These are phyloP conservation scores for Candida germanica DNA, from an alignment of 805 yeast genomes.

Conservation along the genomic window DNA sequence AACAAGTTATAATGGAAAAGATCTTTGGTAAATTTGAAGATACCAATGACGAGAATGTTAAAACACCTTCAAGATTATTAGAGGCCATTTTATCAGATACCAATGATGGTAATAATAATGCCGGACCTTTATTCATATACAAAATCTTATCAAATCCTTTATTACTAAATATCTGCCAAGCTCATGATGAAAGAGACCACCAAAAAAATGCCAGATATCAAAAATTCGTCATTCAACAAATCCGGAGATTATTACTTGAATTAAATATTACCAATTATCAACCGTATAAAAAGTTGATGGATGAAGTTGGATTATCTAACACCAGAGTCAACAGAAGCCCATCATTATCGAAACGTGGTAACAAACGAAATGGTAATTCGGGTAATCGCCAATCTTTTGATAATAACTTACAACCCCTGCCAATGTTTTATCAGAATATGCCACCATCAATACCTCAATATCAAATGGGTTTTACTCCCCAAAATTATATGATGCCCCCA, in stretches of 20 bases:
- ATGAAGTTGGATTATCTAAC: constrained; percentile 76
- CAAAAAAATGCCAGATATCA: constrained; percentile 36
- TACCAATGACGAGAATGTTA: constrained; percentile 20
- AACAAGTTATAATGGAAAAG: constrained; percentile 57
- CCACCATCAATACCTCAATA: neutral
- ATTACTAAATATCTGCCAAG: constrained; percentile 28
- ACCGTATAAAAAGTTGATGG: constrained; percentile 81
- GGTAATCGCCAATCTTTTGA: neutral
- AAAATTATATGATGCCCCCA: constrained; percentile 8
- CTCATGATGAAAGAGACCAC: constrained; percentile 37
- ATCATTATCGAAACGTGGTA: constrained; percentile 20
- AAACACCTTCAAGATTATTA: constrained; percentile 45
- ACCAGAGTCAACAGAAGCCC: constrained; percentile 28
- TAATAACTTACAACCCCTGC: neutral
- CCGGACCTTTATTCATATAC: constrained; percentile 60
- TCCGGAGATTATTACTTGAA: constrained; percentile 60
- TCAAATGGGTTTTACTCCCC: neutral
- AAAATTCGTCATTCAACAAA: constrained; percentile 56
- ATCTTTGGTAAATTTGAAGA: constrained; percentile 55
- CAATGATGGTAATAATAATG: constrained; percentile 44
- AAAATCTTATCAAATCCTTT: constrained; percentile 75
- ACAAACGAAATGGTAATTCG: constrained; percentile 8
- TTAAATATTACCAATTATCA: constrained; percentile 55
- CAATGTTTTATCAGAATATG: neutral
- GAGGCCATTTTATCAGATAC: constrained; percentile 63